Conservation (phyloP, 768 basidiomycete species). For the Vararia minispora region DNA sequence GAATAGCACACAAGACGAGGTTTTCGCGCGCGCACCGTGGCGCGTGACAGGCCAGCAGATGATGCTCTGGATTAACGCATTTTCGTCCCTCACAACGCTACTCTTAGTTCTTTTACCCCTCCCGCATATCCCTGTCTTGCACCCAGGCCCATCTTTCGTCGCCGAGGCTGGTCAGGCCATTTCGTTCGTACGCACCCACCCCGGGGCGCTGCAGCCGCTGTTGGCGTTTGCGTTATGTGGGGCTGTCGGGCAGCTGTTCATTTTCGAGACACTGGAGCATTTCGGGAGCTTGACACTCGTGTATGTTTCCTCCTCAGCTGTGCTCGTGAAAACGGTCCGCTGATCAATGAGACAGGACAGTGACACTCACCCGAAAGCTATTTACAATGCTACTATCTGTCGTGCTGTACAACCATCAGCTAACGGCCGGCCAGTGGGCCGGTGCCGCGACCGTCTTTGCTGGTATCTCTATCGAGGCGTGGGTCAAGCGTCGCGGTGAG, state of each 20-base stretch:
- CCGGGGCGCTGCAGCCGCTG: constrained; percentile 60
- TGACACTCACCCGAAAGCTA: constrained; percentile 92
- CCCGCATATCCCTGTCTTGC: constrained; percentile 73
- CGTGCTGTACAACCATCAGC: constrained; percentile 77
- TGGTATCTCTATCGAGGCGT: constrained; percentile 92
- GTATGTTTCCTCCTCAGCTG: constrained; percentile 30
- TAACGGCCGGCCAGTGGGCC: constrained; percentile 81
- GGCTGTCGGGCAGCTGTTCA: constrained; percentile 92
- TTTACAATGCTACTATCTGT: constrained; percentile 98
- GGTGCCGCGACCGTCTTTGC: constrained; percentile 90
- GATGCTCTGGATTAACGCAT: constrained; percentile 97
- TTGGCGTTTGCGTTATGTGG: constrained; percentile 83
- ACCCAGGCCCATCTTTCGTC: constrained; percentile 47
- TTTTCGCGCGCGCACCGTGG: constrained; percentile 75
- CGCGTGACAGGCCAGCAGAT: constrained; percentile 86
- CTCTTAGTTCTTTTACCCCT: constrained; percentile 64
- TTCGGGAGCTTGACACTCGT: constrained; percentile 86
- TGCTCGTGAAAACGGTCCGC: constrained; percentile 3
- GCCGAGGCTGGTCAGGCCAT: constrained; percentile 62
- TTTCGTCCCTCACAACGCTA: constrained; percentile 66
- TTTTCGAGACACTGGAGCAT: constrained; percentile 90
- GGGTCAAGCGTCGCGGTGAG: constrained; percentile 78
- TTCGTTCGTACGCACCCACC: constrained; percentile 68
- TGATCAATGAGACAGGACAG: constrained; percentile 43
- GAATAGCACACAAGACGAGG: constrained; percentile 95